A percentile compares a stretch with the other conserved stretches of the same genome.
phyloP scores from a whole-genome alignment of 345 rosid species.

The Eucalyptus curtisii region DNA sequence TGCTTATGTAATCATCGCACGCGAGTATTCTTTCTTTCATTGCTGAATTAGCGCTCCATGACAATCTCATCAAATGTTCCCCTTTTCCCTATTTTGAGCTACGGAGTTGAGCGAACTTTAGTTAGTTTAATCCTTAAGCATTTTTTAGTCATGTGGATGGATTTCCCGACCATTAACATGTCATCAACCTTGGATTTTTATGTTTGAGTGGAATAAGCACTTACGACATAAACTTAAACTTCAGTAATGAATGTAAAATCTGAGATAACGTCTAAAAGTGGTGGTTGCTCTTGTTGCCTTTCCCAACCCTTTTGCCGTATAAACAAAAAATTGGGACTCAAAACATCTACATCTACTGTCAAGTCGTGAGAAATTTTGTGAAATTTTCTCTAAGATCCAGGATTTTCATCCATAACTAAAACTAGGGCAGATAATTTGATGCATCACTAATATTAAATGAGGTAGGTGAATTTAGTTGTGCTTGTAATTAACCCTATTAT shows the following conservation, averaged over 20 bases:
- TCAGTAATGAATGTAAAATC: background rate
- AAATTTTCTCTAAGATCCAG: background rate
- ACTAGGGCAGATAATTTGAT: background rate
- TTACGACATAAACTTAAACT: background rate
- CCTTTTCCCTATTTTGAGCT: background rate
- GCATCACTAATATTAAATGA: background rate
- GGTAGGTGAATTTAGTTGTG: background rate
- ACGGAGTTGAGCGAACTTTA: background rate
- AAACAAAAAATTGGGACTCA: background rate
- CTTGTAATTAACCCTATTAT: background rate
- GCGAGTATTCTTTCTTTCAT: background rate
- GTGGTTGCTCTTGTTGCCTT: background rate
- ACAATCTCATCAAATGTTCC: background rate
- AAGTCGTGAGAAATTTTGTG: background rate
- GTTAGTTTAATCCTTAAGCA: background rate
- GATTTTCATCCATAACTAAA: background rate
- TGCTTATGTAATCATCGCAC: background rate
- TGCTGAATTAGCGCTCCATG: background rate
- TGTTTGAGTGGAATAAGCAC: background rate
- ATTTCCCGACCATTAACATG: background rate
- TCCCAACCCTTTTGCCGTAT: background rate
- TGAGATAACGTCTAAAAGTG: background rate
- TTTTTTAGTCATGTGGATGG: background rate
- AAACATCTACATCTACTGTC: background rate
- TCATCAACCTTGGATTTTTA: background rate